Base-by-base conservation (phyloP, 2,329 filamentous ascomycete species). In the Trichothecium sympodiale region DNA sequence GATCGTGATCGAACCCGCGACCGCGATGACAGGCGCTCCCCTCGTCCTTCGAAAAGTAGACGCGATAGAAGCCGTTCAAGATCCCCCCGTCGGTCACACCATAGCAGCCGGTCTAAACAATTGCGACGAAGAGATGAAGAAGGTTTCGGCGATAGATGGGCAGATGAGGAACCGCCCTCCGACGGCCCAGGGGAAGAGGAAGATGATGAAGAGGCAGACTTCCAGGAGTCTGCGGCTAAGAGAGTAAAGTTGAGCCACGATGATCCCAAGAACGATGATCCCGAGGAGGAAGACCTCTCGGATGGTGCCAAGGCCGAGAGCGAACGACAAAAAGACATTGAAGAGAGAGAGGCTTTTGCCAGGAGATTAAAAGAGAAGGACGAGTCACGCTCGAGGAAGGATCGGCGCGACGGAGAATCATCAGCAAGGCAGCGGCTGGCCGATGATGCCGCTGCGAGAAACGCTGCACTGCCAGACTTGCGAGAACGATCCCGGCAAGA, bases 401-500 rank as follows among this genome's bases (percentile, higher is more conserved):
- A 78, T 8, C 68, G 77, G 2, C 73, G 65, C 55, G 43, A 74
- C 64, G 65, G 73, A 34, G 62, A 63, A 32, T 69, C 73, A 13
- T 66, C 74, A 8, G 73, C 72, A 2, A 69, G 78, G 42, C 65
- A 80, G 33, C 53, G 45, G 29, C 45, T 58, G 4, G 56, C 51
- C 2, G 55, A 59, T 8, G 78, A 87, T 53, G 69, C 78, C 4
- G 70, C 72, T 27, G 74, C 80, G 6, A 69, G 81, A 38, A 69
- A 69, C 42, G 77, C 78, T 8, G 82, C 82, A n/a, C 70, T 94
- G 54, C 77, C 80, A 3, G 87, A 93, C 41, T 60, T 95, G 14
- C 74, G 91, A 29, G 69, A 91, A 50, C 75, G 86, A 23, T 94
- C 88, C 3, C 76, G 91, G 41, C 88, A 95, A 52, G 81, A 91